phyloP scores from a whole-genome alignment of 73 alveolate genomes.

The Tetrahymena borealis region DNA sequence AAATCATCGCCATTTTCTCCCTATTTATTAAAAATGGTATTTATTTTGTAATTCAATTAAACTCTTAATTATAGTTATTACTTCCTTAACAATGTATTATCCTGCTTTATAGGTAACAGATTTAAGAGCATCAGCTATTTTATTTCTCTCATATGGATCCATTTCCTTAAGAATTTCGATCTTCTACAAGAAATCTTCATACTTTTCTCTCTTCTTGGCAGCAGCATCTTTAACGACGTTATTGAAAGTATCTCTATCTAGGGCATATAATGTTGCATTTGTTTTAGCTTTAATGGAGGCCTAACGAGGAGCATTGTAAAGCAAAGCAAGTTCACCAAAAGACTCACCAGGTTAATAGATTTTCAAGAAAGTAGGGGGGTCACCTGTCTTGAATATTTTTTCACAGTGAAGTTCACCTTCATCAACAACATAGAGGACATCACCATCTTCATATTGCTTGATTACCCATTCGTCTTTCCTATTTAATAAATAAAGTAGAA shows the following conservation, averaged over 20 bases:
- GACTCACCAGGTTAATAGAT: constrained; percentile 81
- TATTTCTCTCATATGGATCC: constrained; percentile 96
- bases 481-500: neutral
- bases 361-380: constrained; percentile 40
- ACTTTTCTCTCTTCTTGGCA: constrained; percentile 83
- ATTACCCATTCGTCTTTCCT: constrained; percentile 48
- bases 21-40: constrained; percentile 54
- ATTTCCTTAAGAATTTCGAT: constrained; percentile 68
- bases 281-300: constrained; percentile 89
- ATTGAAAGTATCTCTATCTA: constrained; percentile 95
- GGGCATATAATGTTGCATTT: constrained; percentile 71
- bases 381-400: constrained; percentile 35
- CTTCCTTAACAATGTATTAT: constrained; percentile 77
- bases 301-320: constrained; percentile 86
- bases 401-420: constrained; percentile 58
- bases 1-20: constrained; percentile 95
- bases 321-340: constrained; percentile 85
- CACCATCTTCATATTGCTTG: constrained; percentile 70
- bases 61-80: too few relatives aligned
- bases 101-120: constrained; percentile 70
- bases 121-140: constrained; percentile 95
- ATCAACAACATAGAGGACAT: constrained; percentile 63
- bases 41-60: too few relatives aligned
- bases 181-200: constrained; percentile 73
- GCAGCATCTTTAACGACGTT: constrained; percentile 89